phyloP scores from a whole-genome alignment of 495 filamentous ascomycete species.

The Penicillium tannophilum region DNA sequence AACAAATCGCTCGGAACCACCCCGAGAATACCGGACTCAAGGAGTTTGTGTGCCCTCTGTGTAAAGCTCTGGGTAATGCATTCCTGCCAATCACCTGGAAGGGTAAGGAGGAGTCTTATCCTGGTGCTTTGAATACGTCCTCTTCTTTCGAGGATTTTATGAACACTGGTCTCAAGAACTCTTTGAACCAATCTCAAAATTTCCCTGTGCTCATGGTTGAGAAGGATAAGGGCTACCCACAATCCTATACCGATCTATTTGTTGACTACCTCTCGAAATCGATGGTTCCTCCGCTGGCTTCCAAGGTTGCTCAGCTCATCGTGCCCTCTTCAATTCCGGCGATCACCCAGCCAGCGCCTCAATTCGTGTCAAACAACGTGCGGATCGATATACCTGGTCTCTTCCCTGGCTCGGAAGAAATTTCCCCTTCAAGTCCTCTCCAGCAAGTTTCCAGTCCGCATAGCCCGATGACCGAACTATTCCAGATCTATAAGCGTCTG shows the following conservation, averaged over 20 bases:
- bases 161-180: conserved; percentile 29
- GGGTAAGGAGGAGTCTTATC: conserved; percentile 79
- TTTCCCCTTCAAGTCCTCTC: conserved; percentile 32
- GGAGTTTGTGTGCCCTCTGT: conserved; percentile 97
- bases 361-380: conserved; percentile 15
- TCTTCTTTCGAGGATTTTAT: conserved; percentile 63
- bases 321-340: conserved; percentile 33
- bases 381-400: conserved; percentile 52
- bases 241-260: conserved; percentile 60
- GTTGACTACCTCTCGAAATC: conserved; percentile 60
- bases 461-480: conserved; percentile 67
- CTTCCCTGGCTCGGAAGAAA: conserved; percentile 43
- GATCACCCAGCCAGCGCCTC: conserved; percentile 4
- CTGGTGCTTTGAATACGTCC: conserved; percentile 62
- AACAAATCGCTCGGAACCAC: conserved; percentile 91
- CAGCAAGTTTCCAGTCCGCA: conserved; percentile 39
- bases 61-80: conserved; percentile 93
- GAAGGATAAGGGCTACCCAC: conserved; percentile 39
- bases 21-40: conserved; percentile 74
- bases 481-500: conserved; percentile 76
- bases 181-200: conserved; percentile 38
- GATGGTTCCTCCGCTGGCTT: conserved; percentile 62
- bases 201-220: conserved; percentile 39
- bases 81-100: conserved; percentile 97
- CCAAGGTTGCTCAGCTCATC: conserved; percentile 55